Base-by-base conservation (phyloP, 441 rosid species). In the Rhodomyrtus psidioides region DNA sequence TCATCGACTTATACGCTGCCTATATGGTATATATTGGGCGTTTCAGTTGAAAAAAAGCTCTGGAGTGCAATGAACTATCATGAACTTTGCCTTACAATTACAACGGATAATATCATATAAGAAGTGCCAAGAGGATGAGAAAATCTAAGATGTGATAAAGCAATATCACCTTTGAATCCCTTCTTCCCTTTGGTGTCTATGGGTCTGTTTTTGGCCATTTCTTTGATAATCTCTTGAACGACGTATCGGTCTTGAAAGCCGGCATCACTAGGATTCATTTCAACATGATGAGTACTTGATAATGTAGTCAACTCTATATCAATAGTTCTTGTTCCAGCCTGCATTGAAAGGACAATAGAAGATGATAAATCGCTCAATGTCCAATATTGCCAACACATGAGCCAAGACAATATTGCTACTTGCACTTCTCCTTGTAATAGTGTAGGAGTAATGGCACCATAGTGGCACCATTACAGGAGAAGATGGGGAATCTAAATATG, bases 241-340 rank as follows among this genome's bases (percentile, higher is more conserved):
- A 97, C 85, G 87, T 95, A 97, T 87, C 98, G 92, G 91, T 97
- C 99, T 92, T 97, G 99, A 90, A 96, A 97, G 75, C 98, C 99
- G 39, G 84, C 99, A 90, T 96, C 99, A 88, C 98, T 94, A n/a
- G 99, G 99, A 89, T 92, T 96, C 90, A 97, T 92, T 84, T 97
- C 99, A 86, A 96, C 95, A 81, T 97, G 99, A 91, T 94, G 91
- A 85, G 93, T 90, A 89, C 98, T 96, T 85, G 99, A 93, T 56
- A 96, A 88, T 75, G 94, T 96, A 85, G 99, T 96, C 89, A 95
- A 90, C 93, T 96, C 99, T 86, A 97, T 89, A 76, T 96, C 98
- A 88, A 97, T 85, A 54, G 92, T 93, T 92, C 99, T 94, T 85
- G 94, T 94, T 87, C 99, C 98, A 85, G 97, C 96, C 99, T 96